These are phyloP conservation scores for Primulina eburnea DNA, from an alignment of 257 asterid species.

Conservation along the genomic window DNA sequence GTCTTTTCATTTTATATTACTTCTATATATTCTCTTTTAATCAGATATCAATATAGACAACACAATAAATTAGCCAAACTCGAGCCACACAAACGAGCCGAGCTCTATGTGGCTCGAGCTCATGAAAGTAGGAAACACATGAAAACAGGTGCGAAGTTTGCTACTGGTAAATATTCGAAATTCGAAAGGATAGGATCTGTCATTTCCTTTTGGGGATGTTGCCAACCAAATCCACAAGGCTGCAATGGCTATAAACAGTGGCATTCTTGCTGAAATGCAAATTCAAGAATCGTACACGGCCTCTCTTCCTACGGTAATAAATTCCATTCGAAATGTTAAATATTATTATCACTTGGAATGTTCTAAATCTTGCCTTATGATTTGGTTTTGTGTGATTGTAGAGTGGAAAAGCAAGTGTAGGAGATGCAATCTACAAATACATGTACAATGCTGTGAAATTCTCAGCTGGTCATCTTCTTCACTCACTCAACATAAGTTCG, in stretches of 20 bases:
- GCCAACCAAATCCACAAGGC: slow-evolving; percentile 93
- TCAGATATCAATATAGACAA: too few relatives aligned
- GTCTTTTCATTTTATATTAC: too few relatives aligned
- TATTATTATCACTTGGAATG: neutral
- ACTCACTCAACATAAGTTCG: slow-evolving; percentile 53
- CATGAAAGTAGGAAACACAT: too few relatives aligned
- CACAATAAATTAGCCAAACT: too few relatives aligned
- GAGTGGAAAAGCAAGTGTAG: slow-evolving; percentile 88
- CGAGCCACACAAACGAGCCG: too few relatives aligned
- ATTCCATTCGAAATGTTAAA: too few relatives aligned
- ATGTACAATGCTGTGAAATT: slow-evolving; percentile 61
- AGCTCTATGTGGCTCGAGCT: too few relatives aligned
- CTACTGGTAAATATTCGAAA: too few relatives aligned
- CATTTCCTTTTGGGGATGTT: too few relatives aligned
- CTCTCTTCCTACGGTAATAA: slow-evolving; percentile 80
- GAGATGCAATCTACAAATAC: slow-evolving; percentile 69
- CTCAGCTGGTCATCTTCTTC: slow-evolving; percentile 58
- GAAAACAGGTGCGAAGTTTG: too few relatives aligned
- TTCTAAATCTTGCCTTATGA: neutral
- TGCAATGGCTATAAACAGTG: slow-evolving; percentile 76
- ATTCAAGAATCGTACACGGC: slow-evolving; percentile 76
- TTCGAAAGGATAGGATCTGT: too few relatives aligned
- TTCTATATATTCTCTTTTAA: too few relatives aligned
- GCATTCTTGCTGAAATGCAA: slow-evolving; percentile 77
- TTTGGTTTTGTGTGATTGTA: slow-evolving; percentile 24